phyloP scores from a whole-genome alignment of 2,329 filamentous ascomycete genomes.

The Aspergillus pseudoglaucus region DNA sequence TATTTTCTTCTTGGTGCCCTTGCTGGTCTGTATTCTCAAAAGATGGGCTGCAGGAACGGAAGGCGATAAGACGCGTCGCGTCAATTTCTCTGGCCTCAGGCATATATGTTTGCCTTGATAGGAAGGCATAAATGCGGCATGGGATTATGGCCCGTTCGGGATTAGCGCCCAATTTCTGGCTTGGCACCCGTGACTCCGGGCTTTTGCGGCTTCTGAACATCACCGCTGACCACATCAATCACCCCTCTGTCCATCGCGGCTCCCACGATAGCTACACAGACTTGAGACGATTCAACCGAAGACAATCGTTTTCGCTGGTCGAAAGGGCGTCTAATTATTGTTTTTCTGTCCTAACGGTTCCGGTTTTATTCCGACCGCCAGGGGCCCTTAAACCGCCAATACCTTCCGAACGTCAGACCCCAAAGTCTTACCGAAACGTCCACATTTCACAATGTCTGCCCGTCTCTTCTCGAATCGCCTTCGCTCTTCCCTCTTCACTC shows the following conservation, averaged over 20 bases:
- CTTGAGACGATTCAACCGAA: constrained; percentile 20
- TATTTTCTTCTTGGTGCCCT: background rate
- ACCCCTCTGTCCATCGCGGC: constrained; percentile 24
- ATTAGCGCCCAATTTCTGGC: constrained; percentile 25
- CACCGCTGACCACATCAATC: constrained; percentile 20
- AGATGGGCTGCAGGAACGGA: constrained; percentile 1
- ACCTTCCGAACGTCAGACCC: constrained; percentile 6
- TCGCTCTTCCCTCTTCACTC: constrained; percentile 34
- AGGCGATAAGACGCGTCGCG: constrained; percentile 26
- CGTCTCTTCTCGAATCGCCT: constrained; percentile 33
- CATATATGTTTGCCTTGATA: constrained; percentile 11
- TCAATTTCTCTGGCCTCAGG: constrained; percentile 20
- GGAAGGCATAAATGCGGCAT: constrained; percentile 21
- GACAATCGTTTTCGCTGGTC: constrained; percentile 7
- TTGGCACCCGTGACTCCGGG: constrained; percentile 19
- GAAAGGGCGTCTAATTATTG: constrained; percentile 6
- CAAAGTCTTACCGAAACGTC: background rate
- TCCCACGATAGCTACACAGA: constrained; percentile 15
- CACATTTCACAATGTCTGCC: constrained; percentile 32
- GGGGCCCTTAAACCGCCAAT: constrained; percentile 13
- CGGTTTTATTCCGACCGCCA: constrained; percentile 10
- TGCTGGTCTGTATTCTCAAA: background rate
- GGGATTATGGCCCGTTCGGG: constrained; percentile 17
- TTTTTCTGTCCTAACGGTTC: constrained; percentile 6
- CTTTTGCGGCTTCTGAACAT: constrained; percentile 35